Base-by-base conservation (phyloP, 257 asterid genomes). In the Gentiana straminea region DNA sequence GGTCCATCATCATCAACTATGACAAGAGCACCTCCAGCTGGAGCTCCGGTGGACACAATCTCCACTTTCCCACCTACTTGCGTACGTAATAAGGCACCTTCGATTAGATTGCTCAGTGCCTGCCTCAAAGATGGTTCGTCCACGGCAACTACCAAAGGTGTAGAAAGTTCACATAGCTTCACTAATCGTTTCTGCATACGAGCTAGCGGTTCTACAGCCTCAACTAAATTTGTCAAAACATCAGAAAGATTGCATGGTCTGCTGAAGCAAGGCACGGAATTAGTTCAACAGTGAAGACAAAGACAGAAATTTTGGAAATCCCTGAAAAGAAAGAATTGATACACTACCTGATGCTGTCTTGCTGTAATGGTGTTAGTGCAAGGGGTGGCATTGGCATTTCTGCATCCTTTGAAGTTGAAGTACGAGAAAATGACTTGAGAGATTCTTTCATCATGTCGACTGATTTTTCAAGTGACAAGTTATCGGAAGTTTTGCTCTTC, bases 311-410 rank as follows among this genome's bases (percentile, higher is more conserved):
- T 6, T 49, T 58, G 41, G 41, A 13, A 50, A 5, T 35, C 41
- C 11, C 24, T 24, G 24, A 24, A 24, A 24, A 24, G 50, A 49
- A 35, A 36, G 32, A 47, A 5, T 56, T 8, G 46, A 41, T 41
- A 64, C 64, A 13, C 7, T 75, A 91, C 98, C 94, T 84, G 69
- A 83, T 78, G 66, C 72, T 86, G 13, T 64, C 78, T 61, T 75
- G 82, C 49, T 50, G 79, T 60, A 82, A 65, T 68, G 98, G 94
- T 58, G 89, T 83, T 62, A 91, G 95, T 63, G 92, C 83, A 62
- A 78, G 79, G 65, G 98, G 96, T 34, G 95, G 98, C 98, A 87
- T 81, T 55, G 98, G 96, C 73, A 87, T 74, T 62, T 87, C 96
- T 50, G 81, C 71, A 72, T 87, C 96, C 67, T 70, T 67, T 63